Conservation (phyloP, 192 early-diverging fungal genomes). For the Coemansia sp. region DNA sequence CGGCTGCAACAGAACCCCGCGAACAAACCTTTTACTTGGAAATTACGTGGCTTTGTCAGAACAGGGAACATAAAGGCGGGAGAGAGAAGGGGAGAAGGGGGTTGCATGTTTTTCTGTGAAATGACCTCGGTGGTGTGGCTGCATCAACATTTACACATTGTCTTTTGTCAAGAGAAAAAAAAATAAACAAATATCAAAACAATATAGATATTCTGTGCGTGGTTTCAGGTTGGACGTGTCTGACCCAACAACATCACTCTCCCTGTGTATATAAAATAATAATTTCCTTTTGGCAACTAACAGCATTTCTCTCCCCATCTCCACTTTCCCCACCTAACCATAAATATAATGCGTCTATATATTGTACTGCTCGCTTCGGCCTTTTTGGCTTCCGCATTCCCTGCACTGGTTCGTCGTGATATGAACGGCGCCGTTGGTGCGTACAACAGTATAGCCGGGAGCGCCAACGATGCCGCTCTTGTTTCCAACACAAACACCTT, state of each 20-base stretch:
- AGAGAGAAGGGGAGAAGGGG: no score
- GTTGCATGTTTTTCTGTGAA: no score
- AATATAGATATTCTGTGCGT: no score
- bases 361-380: slow-evolving; percentile 7
- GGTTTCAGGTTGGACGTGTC: no score
- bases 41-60: no score
- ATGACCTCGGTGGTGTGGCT: no score
- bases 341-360: slow-evolving; percentile 27
- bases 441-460: slow-evolving; percentile 10
- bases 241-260: no score
- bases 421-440: slow-evolving; percentile 18
- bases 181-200: slow-evolving; percentile 1
- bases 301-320: background rate
- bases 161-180: background rate
- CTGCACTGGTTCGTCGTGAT: slow-evolving; percentile 18
- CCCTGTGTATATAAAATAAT: background rate
- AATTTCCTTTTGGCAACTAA: background rate
- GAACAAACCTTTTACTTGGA: no score
- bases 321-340: background rate
- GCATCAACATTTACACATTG: no score
- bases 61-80: no score
- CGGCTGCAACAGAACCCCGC: no score
- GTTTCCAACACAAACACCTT: slow-evolving; percentile 30
- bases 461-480: slow-evolving; percentile 27
- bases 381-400: background rate